Base-by-base conservation (phyloP, 2,329 filamentous ascomycete genomes). In the Pseudogymnoascus sp. region DNA sequence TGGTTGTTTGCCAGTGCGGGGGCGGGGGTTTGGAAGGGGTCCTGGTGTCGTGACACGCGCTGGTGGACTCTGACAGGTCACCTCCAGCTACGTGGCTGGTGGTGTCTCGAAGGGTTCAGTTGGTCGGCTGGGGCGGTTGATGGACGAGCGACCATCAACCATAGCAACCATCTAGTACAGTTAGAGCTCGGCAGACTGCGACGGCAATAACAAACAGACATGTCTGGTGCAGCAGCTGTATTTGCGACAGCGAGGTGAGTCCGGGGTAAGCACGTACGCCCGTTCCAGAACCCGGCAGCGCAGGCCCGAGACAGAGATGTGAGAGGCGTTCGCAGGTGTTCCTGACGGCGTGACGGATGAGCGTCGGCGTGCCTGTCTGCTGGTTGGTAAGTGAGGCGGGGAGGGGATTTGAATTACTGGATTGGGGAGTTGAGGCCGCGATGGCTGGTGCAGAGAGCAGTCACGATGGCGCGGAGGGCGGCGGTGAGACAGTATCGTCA, bases 11-110 rank as follows among this genome's bases (percentile, higher is more conserved):
- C 25, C 43, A 54, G 47, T 54, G 25, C 25, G 25, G 47, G 43
- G 47, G 47, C n/a, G 47, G 47, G 28, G 47, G 28, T 18, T 32
- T 18, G n/a, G 25, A 32, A 54, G n/a, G 47, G 47, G 47, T 50
- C 41, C n/a, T 54, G 47, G 47, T 54, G 47, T 54, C 47, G 47
- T 54, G 47, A 54, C 28, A 54, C 47, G 47, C 47, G 11, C 28
- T 54, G 47, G 47, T 54, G 47, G 47, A 12, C 28, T 32, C 11
- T 54, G 47, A 54, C 47, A 54, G 47, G 47, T 54, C 47, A 54
- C 20, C 9, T 54, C 28, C 28, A 25, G 47, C 28, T 54, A 32
- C 47, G 47, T 54, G 47, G 47, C 28, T 54, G 47, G 47, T 54
- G 28, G 28, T 54, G 47, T 54, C 47, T 54, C 28, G 43, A 30